Base-by-base conservation (phyloP, 306 rosid genomes). In the Vigna unguiculata region DNA sequence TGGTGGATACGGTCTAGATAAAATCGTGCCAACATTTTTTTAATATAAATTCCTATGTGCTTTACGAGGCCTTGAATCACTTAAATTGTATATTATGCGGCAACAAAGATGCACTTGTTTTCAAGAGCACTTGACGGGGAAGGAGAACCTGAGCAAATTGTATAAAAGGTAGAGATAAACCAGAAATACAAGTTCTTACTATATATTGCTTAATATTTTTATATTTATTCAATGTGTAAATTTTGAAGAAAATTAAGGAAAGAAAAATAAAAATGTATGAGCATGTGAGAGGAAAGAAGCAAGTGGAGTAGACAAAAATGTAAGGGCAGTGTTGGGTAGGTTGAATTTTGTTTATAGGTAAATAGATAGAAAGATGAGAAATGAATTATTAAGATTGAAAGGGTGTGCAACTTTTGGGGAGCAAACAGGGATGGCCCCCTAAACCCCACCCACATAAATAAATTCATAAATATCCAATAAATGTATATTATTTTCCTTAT, bases 401-500 rank as follows among this genome's bases (percentile, higher is more conserved):
- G 87, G 87, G 67, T 88, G 94, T 84, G 90, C 83, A 82, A 78
- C 93, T 88, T 93, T 93, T 90, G 88, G 98, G 98, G 98, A 90
- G 98, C 97, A 91, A 87, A 86, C 84, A 76, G 72, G 85, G 85
- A 85, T 81, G 96, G 93, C 82, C 64, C 90, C 85, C 78, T 76
- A 75, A 76, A 66, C 85, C 89, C 89, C 88, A 83, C 88, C 74
- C 83, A 76, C 86, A 63, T 46, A 75, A 70, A 19, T 38, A 17
- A 48, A 30, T 45, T 21, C 5, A 66, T 81, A 76, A 71, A 80
- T 77, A 88, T 85, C 88, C 72, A 81, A 80, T 47, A 80, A 80
- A 80, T 52, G 19, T n/a, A 73, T 48, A 52, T 54, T 71, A 74
- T 65, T 61, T 77, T 45, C 62, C 60, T 20, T 28, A 30, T 54